A percentile compares a stretch with the other conserved stretches of the same genome.
phyloP scores from a whole-genome alignment of 2,329 filamentous ascomycete species.

The Pestalotiopsis sp. region DNA sequence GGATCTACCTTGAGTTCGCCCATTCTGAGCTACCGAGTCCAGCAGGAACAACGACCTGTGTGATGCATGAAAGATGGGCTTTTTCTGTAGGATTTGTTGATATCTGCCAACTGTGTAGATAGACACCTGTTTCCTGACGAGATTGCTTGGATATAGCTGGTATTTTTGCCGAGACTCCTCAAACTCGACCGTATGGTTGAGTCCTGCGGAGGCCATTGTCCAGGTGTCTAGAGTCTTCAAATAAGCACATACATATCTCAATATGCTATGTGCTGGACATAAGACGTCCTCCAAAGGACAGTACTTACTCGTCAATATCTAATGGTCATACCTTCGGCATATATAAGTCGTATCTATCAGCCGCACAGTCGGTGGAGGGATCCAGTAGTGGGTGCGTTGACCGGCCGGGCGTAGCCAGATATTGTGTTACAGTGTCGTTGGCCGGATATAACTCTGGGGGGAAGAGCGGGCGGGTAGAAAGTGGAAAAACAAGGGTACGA shows the following conservation, averaged over 20 bases:
- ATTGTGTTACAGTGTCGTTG: not conserved
- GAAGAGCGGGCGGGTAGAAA: not conserved
- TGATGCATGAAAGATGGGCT: constrained; percentile 12
- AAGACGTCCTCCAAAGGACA: not conserved
- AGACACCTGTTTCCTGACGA: constrained; percentile 18
- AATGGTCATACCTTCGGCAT: not conserved
- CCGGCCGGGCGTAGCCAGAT: not conserved
- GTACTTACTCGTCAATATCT: not conserved
- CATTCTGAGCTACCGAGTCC: not conserved
- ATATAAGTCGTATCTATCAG: not conserved
- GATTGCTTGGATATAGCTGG: constrained; percentile 16
- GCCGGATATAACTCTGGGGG: not conserved
- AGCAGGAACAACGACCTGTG: constrained; percentile 11
- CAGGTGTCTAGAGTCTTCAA: not conserved
- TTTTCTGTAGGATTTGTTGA: constrained; percentile 12
- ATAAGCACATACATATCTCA: not conserved
- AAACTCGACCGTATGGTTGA: not conserved
- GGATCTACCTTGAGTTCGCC: not conserved
- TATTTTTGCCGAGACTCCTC: not conserved
- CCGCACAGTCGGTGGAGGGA: not conserved
- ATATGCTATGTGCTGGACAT: not conserved
- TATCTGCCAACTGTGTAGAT: constrained; percentile 18
- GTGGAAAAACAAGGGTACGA: not conserved
- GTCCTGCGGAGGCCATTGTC: not conserved
- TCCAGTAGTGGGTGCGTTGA: not conserved